phyloP scores from a whole-genome alignment of 2,329 filamentous ascomycete species.

The Aureobasidium sp. region DNA sequence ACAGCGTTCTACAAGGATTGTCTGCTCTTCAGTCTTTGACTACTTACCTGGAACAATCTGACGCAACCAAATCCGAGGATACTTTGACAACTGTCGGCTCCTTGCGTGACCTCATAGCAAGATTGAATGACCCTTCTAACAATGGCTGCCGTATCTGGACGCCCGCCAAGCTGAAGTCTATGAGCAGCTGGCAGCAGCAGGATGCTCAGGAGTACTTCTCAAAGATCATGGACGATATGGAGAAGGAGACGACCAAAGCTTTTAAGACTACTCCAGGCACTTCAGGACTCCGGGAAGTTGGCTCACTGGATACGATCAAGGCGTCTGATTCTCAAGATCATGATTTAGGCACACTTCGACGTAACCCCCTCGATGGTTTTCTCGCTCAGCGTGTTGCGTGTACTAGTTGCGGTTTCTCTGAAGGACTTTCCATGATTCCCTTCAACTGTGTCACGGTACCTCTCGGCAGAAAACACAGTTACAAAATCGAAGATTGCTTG shows the following conservation, averaged over 20 bases:
- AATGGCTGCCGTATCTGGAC: slow-evolving; percentile 77
- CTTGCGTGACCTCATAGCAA: slow-evolving; percentile 59
- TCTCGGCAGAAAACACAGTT: slow-evolving; percentile 58
- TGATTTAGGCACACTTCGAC: background rate
- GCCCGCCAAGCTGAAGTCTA: slow-evolving; percentile 71
- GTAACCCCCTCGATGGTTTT: slow-evolving; percentile 78
- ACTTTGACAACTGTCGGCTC: slow-evolving; percentile 39
- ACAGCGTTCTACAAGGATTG: slow-evolving; percentile 70
- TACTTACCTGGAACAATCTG: slow-evolving; percentile 18
- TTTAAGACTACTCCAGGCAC: slow-evolving; percentile 17
- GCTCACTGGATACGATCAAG: background rate
- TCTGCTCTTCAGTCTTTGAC: slow-evolving; percentile 65
- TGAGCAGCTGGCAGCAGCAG: slow-evolving; percentile 94
- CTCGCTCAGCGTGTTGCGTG: slow-evolving; percentile 86
- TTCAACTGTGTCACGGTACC: slow-evolving; percentile 92
- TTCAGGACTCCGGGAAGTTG: slow-evolving; percentile 23
- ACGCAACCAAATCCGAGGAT: slow-evolving; percentile 29
- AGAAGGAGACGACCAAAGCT: slow-evolving; percentile 37
- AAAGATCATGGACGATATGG: slow-evolving; percentile 59
- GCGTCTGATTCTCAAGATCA: background rate
- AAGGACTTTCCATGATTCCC: slow-evolving; percentile 80
- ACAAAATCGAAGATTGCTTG: slow-evolving; percentile 70
- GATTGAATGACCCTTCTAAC: slow-evolving; percentile 62
- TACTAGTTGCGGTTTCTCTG: slow-evolving; percentile 74
- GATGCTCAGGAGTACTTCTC: slow-evolving; percentile 97